Evolutionary conservation across 148 eudicot species (phyloP).

Genomic region (Vaccinium myrtillus): DNA sequence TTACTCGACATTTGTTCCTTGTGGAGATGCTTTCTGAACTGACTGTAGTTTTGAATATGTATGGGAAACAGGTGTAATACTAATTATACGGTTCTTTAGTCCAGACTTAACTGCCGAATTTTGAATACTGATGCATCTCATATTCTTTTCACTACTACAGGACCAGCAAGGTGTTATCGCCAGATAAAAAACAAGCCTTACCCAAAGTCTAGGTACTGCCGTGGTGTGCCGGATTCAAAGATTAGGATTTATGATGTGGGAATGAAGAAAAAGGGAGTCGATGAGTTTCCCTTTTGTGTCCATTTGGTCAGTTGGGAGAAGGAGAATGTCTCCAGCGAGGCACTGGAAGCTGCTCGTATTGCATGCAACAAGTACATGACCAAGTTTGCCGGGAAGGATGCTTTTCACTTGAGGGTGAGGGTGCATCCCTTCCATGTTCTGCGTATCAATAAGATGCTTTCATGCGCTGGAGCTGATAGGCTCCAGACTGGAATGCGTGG

Average conservation of each 20-base stretch:
- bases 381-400: conserved; percentile 51
- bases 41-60: not conserved
- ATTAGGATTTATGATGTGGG: conserved; percentile 39
- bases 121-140: not conserved
- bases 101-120: not conserved
- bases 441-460: conserved; percentile 49
- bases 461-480: conserved; percentile 60
- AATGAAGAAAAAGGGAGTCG: conserved; percentile 47
- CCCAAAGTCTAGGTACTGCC: conserved; percentile 44
- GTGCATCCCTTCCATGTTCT: conserved; percentile 53
- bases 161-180: conserved; percentile 54
- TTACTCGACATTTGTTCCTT: not conserved
- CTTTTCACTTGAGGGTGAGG: conserved; percentile 50
- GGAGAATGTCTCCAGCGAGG: conserved; percentile 54
- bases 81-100: not conserved
- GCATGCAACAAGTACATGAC: conserved; percentile 57
- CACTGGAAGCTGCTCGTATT: conserved; percentile 53
- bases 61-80: not conserved
- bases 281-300: conserved; percentile 49
- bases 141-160: conserved; percentile 5
- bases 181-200: conserved; percentile 53
- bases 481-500: conserved; percentile 57
- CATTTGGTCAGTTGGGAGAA: conserved; percentile 56
- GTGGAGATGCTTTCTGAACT: not conserved
- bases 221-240: conserved; percentile 48